Conservation (phyloP, 176 grass and related monocot species). For the Triticum turgidum region DNA sequence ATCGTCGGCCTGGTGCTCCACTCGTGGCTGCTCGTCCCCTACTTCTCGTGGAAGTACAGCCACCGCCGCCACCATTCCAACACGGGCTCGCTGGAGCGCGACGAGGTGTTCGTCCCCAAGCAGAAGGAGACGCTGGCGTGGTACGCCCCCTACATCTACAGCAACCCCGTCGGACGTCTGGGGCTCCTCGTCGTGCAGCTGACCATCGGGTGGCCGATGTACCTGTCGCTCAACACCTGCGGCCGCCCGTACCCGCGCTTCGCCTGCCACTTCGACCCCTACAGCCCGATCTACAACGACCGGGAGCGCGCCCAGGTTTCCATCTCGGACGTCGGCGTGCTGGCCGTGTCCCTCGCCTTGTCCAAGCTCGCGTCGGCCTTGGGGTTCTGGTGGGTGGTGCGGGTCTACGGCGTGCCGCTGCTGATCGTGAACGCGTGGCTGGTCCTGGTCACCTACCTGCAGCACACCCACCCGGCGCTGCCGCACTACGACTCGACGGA, state of each 20-base stretch:
- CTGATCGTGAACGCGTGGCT: conserved; percentile 84
- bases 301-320: conserved; percentile 70
- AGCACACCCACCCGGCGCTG: conserved; percentile 91
- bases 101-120: conserved; percentile 91
- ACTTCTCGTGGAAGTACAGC: conserved; percentile 96
- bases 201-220: conserved; percentile 89
- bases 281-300: conserved; percentile 84
- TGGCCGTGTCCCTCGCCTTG: conserved; percentile 34
- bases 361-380: conserved; percentile 50
- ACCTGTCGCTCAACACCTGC: conserved; percentile 74
- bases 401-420: conserved; percentile 72
- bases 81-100: conserved; percentile 66
- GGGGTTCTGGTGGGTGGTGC: conserved; percentile 74
- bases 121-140: conserved; percentile 38
- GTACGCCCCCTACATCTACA: conserved; percentile 62
- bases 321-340: conserved; percentile 66
- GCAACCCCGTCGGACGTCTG: conserved; percentile 67
- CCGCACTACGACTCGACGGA: conserved; percentile 90
- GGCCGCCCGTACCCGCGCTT: conserved; percentile 86
- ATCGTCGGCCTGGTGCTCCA: conserved; percentile 78
- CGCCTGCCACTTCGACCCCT: conserved; percentile 87
- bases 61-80: conserved; percentile 92
- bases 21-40: conserved; percentile 74
- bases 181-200: conserved; percentile 54
- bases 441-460: conserved; percentile 87